Evolutionary conservation across 2,329 filamentous ascomycete species (phyloP).

Genomic region (Pochonia chlamydosporia): DNA sequence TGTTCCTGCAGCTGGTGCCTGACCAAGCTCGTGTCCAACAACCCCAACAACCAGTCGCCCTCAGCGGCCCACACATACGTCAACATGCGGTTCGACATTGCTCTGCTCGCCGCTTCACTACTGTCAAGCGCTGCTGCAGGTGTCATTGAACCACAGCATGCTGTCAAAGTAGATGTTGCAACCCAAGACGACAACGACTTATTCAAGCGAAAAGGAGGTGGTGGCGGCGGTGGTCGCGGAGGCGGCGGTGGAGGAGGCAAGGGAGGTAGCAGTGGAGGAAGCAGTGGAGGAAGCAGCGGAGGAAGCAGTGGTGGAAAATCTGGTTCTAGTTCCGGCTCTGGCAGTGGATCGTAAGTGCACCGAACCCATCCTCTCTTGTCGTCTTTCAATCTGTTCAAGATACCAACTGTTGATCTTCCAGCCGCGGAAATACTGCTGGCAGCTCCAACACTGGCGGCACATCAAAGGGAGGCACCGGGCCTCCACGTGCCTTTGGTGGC

Average conservation of each 20-base stretch:
- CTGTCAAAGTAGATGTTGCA: constrained; percentile 17
- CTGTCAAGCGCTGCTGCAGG: constrained; percentile 8
- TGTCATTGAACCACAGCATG: constrained; percentile 13
- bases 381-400: neutral
- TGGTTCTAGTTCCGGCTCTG: constrained; percentile 5
- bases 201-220: constrained; percentile 53
- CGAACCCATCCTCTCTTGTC: neutral
- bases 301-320: constrained; percentile 10
- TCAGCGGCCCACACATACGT: neutral
- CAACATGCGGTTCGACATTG: constrained; percentile 11
- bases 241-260: constrained; percentile 28
- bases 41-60: neutral
- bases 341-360: constrained; percentile 9
- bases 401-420: constrained; percentile 8
- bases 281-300: constrained; percentile 11
- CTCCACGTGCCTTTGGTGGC: constrained; percentile 51
- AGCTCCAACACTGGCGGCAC: constrained; percentile 40
- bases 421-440: constrained; percentile 22
- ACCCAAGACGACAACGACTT: constrained; percentile 36
- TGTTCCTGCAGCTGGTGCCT: too few relatives aligned
- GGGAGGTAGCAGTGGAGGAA: constrained; percentile 17
- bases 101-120: constrained; percentile 5
- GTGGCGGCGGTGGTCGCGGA: constrained; percentile 47
- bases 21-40: constrained; percentile 1
- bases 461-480: constrained; percentile 53